phyloP scores from a whole-genome alignment of 176 grass and related monocot species.

The Panicum miliaceum region DNA sequence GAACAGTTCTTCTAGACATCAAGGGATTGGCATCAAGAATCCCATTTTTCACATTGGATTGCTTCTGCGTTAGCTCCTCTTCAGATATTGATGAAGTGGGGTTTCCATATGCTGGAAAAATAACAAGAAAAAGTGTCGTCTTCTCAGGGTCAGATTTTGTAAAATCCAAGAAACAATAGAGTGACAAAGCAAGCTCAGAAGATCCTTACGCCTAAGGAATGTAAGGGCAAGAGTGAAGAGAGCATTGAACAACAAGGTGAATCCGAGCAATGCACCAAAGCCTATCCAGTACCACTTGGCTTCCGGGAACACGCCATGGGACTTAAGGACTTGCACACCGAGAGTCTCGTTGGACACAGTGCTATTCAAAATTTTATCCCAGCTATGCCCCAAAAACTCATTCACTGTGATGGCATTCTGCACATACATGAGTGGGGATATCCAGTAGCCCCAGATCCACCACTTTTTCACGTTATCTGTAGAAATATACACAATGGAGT shows the following conservation, averaged over 20 bases:
- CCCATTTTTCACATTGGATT: not conserved
- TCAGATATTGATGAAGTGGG: not conserved
- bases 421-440: constrained; percentile 42
- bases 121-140: not conserved
- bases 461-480: not conserved
- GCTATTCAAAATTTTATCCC: constrained; percentile 27
- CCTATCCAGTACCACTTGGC: constrained; percentile 17
- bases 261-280: not conserved
- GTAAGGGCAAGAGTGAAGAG: constrained; percentile 19
- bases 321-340: not conserved
- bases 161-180: not conserved
- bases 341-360: not conserved
- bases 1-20: not conserved
- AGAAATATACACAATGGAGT: not conserved
- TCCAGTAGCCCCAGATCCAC: constrained; percentile 42
- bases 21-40: not conserved
- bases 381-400: constrained; percentile 48
- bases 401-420: constrained; percentile 44
- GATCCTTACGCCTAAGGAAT: not conserved
- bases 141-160: not conserved
- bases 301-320: constrained; percentile 19
- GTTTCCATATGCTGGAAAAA: not conserved
- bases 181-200: not conserved
- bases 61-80: constrained; percentile 13
- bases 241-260: not conserved